Evolutionary conservation across 805 yeast genomes (phyloP).

Genomic region (Teunomyces cretensis): DNA sequence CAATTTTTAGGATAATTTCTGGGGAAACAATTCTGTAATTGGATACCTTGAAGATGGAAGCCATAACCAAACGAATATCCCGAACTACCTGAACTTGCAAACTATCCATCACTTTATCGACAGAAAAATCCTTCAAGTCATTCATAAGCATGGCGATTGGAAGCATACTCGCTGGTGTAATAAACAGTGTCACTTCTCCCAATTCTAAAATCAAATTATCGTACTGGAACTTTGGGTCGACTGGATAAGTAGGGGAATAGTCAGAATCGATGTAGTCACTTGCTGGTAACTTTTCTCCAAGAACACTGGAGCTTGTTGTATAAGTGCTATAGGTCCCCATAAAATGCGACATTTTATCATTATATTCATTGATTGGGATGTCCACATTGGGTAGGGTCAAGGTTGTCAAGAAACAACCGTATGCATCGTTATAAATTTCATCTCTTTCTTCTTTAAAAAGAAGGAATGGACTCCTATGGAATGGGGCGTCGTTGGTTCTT

Average conservation of each 20-base stretch:
- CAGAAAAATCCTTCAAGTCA: slow-evolving; percentile 33
- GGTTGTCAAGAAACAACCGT: slow-evolving; percentile 57
- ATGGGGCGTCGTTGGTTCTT: slow-evolving; percentile 74
- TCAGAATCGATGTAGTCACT: slow-evolving; percentile 19
- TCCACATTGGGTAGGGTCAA: slow-evolving; percentile 64
- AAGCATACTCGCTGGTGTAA: slow-evolving; percentile 46
- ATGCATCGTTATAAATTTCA: slow-evolving; percentile 45
- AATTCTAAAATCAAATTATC: slow-evolving; percentile 57
- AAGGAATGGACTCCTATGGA: slow-evolving; percentile 74
- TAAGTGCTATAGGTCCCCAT: slow-evolving; percentile 2
- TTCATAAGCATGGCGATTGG: slow-evolving; percentile 37
- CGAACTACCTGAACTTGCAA: slow-evolving; percentile 61
- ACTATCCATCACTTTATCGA: slow-evolving; percentile 57
- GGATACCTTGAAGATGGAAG: slow-evolving; percentile 31
- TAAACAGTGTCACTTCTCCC: slow-evolving; percentile 46
- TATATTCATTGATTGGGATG: slow-evolving; percentile 47
- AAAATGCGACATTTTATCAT: slow-evolving; percentile 10
- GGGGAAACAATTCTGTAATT: slow-evolving; percentile 53
- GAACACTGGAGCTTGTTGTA: background rate
- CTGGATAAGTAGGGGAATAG: slow-evolving; percentile 27
- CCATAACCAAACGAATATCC: slow-evolving; percentile 35
- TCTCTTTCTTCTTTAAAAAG: slow-evolving; percentile 52
- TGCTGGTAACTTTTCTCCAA: background rate
- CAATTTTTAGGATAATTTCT: slow-evolving; percentile 36
- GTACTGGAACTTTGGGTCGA: slow-evolving; percentile 45